Evolutionary conservation across 2,329 filamentous ascomycete genomes (phyloP), one percentile per base, ranked within the genome.

Genomic region (Talaromyces marneffei): DNA sequence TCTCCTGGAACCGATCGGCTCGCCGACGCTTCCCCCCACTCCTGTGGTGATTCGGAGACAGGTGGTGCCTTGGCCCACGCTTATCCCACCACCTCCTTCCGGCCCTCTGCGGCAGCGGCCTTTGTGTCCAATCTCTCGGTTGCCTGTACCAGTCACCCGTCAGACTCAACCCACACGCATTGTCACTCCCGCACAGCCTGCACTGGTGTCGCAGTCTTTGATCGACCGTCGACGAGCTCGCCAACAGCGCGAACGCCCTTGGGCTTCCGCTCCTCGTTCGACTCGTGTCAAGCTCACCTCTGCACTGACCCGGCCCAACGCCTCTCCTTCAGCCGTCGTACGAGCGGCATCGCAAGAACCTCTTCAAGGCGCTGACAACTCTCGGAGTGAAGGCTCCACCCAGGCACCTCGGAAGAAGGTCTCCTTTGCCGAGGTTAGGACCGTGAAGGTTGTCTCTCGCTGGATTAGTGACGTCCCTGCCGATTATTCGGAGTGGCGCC

Each of bases 181-280:
- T 1, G 44, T 53, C 57, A 16, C 56, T n/a, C 16, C 12, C 6
- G 33, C 57, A 23, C 46, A 40, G 33, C 35, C 48, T n/a, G 20
- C 37, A 35, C 10, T 42, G 29, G 42, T 27, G 27, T 39, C 56
- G 18, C 56, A 58, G 27, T 23, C 42, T 27, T 20, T 53, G 31
- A 33, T 52, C 14, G 57, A 53, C 29, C 57, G 48, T 20, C 44
- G 46, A 42, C 48, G 33, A 44, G 58, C 48, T 53, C 58, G 58
- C 16, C 48, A 55, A 46, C 29, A 53, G 25, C 58, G 58, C 27
- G 48, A 54, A 35, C 48, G 58, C 52, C 58, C 58, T 55, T 60
- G 58, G 58, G 44, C 25, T 48, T 48, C 44, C 44, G 44, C 44
- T 48, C 16, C 44, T 35, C 50, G 50, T 53, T 25, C n/a, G 50